phyloP scores from a whole-genome alignment of 331 rosid species.

The Acacia pycnantha region DNA sequence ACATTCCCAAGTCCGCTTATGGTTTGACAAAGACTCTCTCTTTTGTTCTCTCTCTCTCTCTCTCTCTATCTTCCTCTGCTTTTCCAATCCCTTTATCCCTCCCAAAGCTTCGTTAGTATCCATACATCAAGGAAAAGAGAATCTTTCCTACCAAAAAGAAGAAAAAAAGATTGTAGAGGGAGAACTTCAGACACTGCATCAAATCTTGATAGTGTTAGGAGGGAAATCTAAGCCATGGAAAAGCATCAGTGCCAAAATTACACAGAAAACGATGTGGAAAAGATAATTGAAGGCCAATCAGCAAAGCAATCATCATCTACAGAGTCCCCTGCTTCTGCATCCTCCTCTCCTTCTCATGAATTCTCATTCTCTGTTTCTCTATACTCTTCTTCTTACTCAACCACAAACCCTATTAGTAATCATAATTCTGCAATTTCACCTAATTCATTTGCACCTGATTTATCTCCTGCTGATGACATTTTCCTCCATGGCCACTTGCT shows the following conservation, averaged over 20 bases:
- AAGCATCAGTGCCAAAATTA: slow-evolving; percentile 43
- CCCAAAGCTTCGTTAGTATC: slow-evolving; percentile 34
- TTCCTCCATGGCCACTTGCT: slow-evolving; percentile 99
- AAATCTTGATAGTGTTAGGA: slow-evolving; percentile 40
- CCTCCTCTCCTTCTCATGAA: slow-evolving; percentile 90
- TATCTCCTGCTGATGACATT: slow-evolving; percentile 95
- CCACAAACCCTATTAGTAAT: slow-evolving; percentile 19
- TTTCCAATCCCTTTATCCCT: slow-evolving; percentile 54
- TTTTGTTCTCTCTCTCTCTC: slow-evolving; percentile 32
- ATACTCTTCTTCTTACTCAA: slow-evolving; percentile 48
- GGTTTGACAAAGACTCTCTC: slow-evolving; percentile 44
- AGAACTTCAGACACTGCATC: slow-evolving; percentile 33
- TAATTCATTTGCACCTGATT: slow-evolving; percentile 61
- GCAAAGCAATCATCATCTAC: slow-evolving; percentile 24
- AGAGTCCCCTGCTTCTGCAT: slow-evolving; percentile 43
- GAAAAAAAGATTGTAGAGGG: slow-evolving; percentile 8
- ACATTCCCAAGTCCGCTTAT: slow-evolving; percentile 46
- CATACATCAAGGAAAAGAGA: slow-evolving; percentile 35
- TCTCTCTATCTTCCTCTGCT: slow-evolving; percentile 33
- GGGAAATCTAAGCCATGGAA: slow-evolving; percentile 55
- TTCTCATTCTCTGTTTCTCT: slow-evolving; percentile 90
- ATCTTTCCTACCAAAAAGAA: slow-evolving; percentile 31
- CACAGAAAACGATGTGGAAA: slow-evolving; percentile 39
- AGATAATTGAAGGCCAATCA: slow-evolving; percentile 7
- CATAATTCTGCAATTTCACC: slow-evolving; percentile 40